Conservation (phyloP, 83 land plant genomes). For the Picea engelmannii region DNA sequence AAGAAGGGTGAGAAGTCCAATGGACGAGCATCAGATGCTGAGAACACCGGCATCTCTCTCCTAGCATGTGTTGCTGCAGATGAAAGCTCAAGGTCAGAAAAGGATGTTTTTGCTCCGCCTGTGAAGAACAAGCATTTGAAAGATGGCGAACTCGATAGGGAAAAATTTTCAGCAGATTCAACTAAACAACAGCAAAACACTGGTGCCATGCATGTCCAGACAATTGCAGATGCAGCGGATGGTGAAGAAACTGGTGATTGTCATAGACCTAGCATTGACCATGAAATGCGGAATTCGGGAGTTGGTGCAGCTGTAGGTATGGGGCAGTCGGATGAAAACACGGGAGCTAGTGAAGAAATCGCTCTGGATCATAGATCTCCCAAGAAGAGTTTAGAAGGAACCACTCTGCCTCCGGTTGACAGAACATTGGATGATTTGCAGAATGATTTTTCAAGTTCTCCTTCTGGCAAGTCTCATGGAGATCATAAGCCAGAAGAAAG, state of each 20-base stretch:
- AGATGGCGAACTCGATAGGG: not conserved
- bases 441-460: not conserved
- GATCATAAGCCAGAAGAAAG: not conserved
- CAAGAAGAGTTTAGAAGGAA: not conserved
- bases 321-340: not conserved
- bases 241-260: not conserved
- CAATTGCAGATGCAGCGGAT: not conserved
- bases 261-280: not conserved
- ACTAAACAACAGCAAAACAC: not conserved
- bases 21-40: not conserved
- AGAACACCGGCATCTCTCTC: constrained; percentile 9
- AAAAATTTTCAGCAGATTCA: not conserved
- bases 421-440: not conserved
- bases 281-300: not conserved
- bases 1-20: not conserved
- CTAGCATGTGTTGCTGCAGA: constrained; percentile 18
- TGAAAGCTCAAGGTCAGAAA: not conserved
- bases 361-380: not conserved
- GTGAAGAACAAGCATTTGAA: not conserved
- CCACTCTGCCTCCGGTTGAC: not conserved
- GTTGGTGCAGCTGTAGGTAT: not conserved
- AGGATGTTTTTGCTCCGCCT: not conserved
- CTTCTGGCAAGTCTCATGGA: not conserved
- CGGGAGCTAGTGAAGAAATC: not conserved
- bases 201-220: not conserved